Base-by-base conservation (phyloP, 331 rosid genomes). In the Quercus lobata region DNA sequence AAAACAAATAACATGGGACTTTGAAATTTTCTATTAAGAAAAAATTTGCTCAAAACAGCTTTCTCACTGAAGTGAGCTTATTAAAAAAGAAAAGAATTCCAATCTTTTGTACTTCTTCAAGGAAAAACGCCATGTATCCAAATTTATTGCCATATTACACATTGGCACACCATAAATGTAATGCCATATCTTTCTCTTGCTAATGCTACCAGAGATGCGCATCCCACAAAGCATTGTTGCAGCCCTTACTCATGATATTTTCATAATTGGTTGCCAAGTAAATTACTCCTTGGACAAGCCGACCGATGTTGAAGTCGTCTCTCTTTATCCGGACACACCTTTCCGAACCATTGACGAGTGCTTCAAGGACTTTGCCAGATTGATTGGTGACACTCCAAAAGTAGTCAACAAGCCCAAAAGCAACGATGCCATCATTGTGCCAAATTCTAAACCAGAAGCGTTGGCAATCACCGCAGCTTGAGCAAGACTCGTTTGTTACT, bases 261-360 rank as follows among this genome's bases (percentile, higher is more conserved):
- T 82, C 71, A 72, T 82, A 53, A 82, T 29, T 24, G 82, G 82
- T 14, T 82, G 85, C 73, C 85, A 82, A 73, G 68, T 73, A n/a
- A 77, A 55, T 18, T 82, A 72, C 49, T 69, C 74, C 44, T 19
- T 77, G 57, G 79, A 82, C 7, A 57, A 73, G 17, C 54, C 71
- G 22, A 35, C 12, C 1, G 85, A 82, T 22, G 66, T 72, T 16
- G 82, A 82, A 27, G 79, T 77, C 46, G 10, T 76, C 12, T 25
- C 72, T 73, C 79, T 82, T 29, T 82, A 82, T 71, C 85, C 85
- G 15, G 65, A 77, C 9, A 46, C 55, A 3, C 35, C 79, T 15
- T 82, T 77, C 74, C 25, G 55, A 25, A 35, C 82, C 22, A 30
- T 82, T 8, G 82, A 73, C 3, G 71, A 73, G 30, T 82, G 79